phyloP scores from a whole-genome alignment of 495 filamentous ascomycete species.

The Trypethelium eluteriae region DNA sequence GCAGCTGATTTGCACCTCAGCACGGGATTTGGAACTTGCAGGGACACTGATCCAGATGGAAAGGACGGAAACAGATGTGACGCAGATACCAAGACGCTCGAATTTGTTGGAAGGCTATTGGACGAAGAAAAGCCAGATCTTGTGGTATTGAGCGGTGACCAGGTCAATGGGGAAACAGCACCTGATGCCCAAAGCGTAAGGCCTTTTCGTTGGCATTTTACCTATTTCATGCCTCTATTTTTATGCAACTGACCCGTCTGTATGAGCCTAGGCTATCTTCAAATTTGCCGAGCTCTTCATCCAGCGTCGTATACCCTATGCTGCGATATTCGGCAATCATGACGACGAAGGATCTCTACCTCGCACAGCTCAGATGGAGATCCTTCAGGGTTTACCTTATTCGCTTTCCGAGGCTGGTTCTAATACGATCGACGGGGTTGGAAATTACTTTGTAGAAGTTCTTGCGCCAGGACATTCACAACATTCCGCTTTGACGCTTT shows the following conservation, averaged over 20 bases:
- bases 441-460: slow-evolving; percentile 91
- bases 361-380: slow-evolving; percentile 68
- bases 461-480: slow-evolving; percentile 66
- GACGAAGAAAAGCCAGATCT: slow-evolving; percentile 90
- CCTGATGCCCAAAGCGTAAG: slow-evolving; percentile 76
- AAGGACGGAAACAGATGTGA: slow-evolving; percentile 71
- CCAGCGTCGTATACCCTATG: slow-evolving; percentile 82
- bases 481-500: slow-evolving; percentile 86
- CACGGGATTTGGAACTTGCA: slow-evolving; percentile 76
- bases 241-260: too few relatives aligned
- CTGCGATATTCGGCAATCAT: slow-evolving; percentile 93
- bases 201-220: neutral
- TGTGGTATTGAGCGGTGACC: slow-evolving; percentile 84
- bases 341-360: slow-evolving; percentile 84
- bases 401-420: slow-evolving; percentile 78
- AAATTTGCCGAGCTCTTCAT: slow-evolving; percentile 85
- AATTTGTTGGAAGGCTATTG: slow-evolving; percentile 72
- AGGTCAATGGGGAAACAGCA: slow-evolving; percentile 88
- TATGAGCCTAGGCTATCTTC: slow-evolving; percentile 60
- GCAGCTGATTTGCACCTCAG: slow-evolving; percentile 83
- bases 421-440: slow-evolving; percentile 74
- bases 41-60: slow-evolving; percentile 64
- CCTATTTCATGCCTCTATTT: neutral
- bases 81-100: slow-evolving; percentile 83
- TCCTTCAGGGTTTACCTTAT: slow-evolving; percentile 80